Conservation (phyloP, 2,329 filamentous ascomycete genomes). For the Penicillium sp. region DNA sequence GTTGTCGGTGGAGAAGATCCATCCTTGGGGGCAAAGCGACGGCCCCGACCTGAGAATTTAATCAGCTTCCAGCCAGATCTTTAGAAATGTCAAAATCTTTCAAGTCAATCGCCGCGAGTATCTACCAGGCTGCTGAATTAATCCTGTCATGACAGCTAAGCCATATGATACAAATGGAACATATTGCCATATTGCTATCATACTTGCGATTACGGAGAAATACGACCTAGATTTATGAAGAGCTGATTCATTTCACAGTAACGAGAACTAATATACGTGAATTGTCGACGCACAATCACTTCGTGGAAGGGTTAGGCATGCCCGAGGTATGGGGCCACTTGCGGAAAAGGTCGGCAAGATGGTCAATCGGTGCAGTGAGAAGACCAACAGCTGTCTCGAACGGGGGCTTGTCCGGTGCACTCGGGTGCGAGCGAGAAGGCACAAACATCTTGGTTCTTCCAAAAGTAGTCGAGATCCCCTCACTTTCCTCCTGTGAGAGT, state of each 20-base stretch:
- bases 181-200: too few species aligned
- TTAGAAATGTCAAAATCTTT: too few species aligned
- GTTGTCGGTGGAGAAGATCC: not conserved
- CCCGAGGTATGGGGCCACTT: constrained; percentile 44
- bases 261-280: not conserved
- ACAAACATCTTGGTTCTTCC: constrained; percentile 55
- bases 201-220: too few species aligned
- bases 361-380: constrained; percentile 59
- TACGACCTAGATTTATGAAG: too few species aligned
- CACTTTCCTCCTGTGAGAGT: constrained; percentile 36
- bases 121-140: too few species aligned
- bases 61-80: too few species aligned
- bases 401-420: constrained; percentile 52
- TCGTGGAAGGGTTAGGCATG: constrained; percentile 18
- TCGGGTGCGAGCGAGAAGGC: constrained; percentile 54
- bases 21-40: not conserved
- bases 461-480: constrained; percentile 47
- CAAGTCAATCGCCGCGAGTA: too few species aligned
- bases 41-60: not conserved
- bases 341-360: constrained; percentile 55
- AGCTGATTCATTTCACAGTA: not conserved
- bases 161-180: too few species aligned
- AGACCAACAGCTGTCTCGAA: constrained; percentile 59
- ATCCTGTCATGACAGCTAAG: too few species aligned
- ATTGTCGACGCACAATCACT: not conserved